phyloP scores from a whole-genome alignment of 2,329 filamentous ascomycete species.

The Colletotrichum orbiculare region DNA sequence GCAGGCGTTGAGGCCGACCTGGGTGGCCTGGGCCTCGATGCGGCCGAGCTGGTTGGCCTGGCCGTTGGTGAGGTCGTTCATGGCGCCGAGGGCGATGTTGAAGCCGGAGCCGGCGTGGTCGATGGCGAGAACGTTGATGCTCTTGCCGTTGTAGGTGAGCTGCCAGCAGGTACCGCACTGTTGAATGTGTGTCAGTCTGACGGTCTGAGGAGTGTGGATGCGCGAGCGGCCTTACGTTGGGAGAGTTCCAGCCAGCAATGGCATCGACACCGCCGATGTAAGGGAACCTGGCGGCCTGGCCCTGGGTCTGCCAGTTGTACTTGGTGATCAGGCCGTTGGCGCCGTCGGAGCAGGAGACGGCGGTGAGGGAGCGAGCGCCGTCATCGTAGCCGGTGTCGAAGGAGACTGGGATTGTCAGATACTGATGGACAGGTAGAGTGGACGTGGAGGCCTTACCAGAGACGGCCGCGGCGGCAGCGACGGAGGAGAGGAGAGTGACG shows the following conservation, averaged over 20 bases:
- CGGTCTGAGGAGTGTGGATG: neutral
- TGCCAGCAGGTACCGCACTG: slow-evolving; percentile 70
- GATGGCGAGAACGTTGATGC: slow-evolving; percentile 66
- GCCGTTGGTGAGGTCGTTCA: slow-evolving; percentile 66
- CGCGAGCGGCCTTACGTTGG: slow-evolving; percentile 44
- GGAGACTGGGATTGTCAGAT: slow-evolving; percentile 58
- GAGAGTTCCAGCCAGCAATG: slow-evolving; percentile 67
- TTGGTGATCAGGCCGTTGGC: slow-evolving; percentile 72
- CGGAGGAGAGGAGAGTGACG: slow-evolving; percentile 51
- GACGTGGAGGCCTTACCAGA: slow-evolving; percentile 26
- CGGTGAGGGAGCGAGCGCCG: slow-evolving; percentile 61
- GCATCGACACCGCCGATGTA: slow-evolving; percentile 65
- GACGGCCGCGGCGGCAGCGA: slow-evolving; percentile 49
- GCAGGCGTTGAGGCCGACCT: slow-evolving; percentile 59
- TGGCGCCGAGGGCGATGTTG: slow-evolving; percentile 67
- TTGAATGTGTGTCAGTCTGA: slow-evolving; percentile 12
- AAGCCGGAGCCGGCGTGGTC: slow-evolving; percentile 62
- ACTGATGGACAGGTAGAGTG: too few species aligned
- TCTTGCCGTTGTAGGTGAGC: slow-evolving; percentile 61
- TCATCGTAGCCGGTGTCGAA: slow-evolving; percentile 81
- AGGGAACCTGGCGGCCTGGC: slow-evolving; percentile 61
- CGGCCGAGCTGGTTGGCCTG: slow-evolving; percentile 62
- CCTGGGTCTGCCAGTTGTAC: slow-evolving; percentile 68
- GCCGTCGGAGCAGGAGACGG: slow-evolving; percentile 76
- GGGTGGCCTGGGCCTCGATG: slow-evolving; percentile 59